These are phyloP conservation scores for Ogataea methylovora DNA, from an alignment of 805 yeast genomes.

Conservation along the genomic window DNA sequence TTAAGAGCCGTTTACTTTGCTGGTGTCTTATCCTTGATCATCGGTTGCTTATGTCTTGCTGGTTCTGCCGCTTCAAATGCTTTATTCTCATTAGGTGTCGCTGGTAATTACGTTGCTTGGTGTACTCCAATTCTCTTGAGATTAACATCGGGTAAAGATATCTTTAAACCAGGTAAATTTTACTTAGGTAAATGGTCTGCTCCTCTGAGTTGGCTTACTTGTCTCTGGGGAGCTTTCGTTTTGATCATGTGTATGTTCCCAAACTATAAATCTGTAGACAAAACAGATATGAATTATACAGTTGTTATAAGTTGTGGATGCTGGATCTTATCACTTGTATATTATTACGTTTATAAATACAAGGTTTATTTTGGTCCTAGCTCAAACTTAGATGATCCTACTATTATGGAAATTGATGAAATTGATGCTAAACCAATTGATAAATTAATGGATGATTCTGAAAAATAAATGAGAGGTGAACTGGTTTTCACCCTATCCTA, in stretches of 20 bases:
- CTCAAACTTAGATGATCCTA: constrained; percentile 7
- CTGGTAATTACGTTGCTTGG: constrained; percentile 35
- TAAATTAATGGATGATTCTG: no score
- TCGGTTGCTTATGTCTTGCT: constrained; percentile 33
- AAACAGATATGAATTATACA: constrained; percentile 28
- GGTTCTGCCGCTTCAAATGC: constrained; percentile 34
- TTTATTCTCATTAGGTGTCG: constrained; percentile 33
- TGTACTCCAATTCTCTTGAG: constrained; percentile 31
- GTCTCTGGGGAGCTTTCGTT: constrained; percentile 17
- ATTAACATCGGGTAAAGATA: constrained; percentile 28
- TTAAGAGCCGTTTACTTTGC: constrained; percentile 39
- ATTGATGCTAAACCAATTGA: background rate
- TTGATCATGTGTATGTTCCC: constrained; percentile 31
- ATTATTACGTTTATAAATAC: constrained; percentile 45
- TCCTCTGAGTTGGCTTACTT: constrained; percentile 23
- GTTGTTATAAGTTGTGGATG: constrained; percentile 38
- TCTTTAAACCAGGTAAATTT: constrained; percentile 33
- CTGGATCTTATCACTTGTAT: constrained; percentile 44
- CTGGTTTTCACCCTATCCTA: no score
- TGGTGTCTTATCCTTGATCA: constrained; percentile 22
- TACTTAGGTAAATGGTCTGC: constrained; percentile 28
- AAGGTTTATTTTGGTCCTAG: constrained; percentile 51
- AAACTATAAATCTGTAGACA: constrained; percentile 4
- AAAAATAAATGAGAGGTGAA: no score
- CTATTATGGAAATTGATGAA: background rate